These are phyloP conservation scores for Leccinum solheimii DNA, from an alignment of 1,284 basidiomycete genomes.

Conservation along the genomic window DNA sequence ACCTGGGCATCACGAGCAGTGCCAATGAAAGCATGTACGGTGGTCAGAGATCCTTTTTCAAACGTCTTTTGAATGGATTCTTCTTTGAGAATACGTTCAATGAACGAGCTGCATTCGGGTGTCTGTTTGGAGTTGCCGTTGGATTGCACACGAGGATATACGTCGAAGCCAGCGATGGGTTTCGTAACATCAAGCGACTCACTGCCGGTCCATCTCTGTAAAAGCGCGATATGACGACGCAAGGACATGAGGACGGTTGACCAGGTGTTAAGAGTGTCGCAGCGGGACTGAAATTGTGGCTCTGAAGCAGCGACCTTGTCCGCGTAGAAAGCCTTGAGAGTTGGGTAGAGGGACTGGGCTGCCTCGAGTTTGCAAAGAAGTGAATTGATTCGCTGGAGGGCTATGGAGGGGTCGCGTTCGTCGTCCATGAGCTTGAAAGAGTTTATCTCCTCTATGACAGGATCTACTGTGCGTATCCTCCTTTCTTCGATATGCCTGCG, in stretches of 20 bases:
- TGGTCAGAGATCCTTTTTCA: slow-evolving; percentile 89
- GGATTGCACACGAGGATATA: slow-evolving; percentile 28
- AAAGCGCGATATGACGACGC: slow-evolving; percentile 72
- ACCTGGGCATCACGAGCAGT: slow-evolving; percentile 89
- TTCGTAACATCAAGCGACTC: slow-evolving; percentile 86
- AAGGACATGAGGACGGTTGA: slow-evolving; percentile 79
- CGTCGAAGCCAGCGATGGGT: slow-evolving; percentile 64
- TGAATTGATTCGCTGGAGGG: slow-evolving; percentile 70
- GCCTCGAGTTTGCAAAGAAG: slow-evolving; percentile 81
- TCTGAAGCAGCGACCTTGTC: slow-evolving; percentile 77
- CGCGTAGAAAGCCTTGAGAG: slow-evolving; percentile 72
- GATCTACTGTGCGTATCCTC: slow-evolving; percentile 77
- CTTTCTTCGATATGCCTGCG: slow-evolving; percentile 79
- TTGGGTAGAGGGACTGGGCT: slow-evolving; percentile 87
- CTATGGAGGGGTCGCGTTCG: slow-evolving; percentile 47
- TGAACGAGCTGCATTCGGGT: slow-evolving; percentile 74
- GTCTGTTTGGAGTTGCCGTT: slow-evolving; percentile 42
- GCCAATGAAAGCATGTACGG: slow-evolving; percentile 83
- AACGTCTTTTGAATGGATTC: slow-evolving; percentile 94
- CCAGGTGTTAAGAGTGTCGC: slow-evolving; percentile 90
- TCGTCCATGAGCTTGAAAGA: slow-evolving; percentile 60
- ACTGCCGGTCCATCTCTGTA: slow-evolving; percentile 91
- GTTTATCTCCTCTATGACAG: slow-evolving; percentile 82
- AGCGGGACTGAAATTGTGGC: slow-evolving; percentile 69
- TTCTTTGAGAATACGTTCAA: slow-evolving; percentile 95